phyloP scores from a whole-genome alignment of 441 rosid species.

The Gossypium trilobum region DNA sequence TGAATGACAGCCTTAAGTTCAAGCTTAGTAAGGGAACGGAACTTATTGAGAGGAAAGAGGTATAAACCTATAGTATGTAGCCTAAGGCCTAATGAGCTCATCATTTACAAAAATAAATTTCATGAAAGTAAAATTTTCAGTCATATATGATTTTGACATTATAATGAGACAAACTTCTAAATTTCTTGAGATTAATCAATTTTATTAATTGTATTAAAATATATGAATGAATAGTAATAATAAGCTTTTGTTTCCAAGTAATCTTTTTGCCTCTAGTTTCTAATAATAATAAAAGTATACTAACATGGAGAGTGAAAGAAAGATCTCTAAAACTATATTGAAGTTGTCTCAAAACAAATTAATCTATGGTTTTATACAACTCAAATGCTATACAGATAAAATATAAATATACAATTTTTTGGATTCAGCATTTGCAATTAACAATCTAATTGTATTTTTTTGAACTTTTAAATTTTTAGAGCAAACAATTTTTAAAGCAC shows the following conservation, averaged over 20 bases:
- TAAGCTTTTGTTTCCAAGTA: background rate
- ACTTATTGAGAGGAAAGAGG: background rate
- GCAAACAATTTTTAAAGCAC: background rate
- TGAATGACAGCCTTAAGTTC: background rate
- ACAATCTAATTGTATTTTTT: background rate
- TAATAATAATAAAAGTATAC: background rate
- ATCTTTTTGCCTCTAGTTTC: background rate
- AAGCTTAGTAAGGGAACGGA: background rate
- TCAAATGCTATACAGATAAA: background rate
- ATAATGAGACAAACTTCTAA: background rate
- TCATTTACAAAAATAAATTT: background rate
- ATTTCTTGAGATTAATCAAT: background rate
- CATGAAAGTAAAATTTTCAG: background rate
- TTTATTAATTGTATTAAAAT: background rate
- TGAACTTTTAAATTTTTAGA: background rate
- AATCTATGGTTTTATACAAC: background rate
- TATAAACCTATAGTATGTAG: background rate
- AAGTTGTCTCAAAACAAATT: constrained; percentile 1
- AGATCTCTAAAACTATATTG: background rate
- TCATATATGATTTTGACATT: background rate
- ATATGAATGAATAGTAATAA: background rate
- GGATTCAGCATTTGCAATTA: background rate
- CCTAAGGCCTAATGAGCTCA: background rate
- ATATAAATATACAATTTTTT: background rate
- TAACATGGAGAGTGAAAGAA: background rate